phyloP scores from a whole-genome alignment of 2,329 filamentous ascomycete species.

The Cladosporium oxysporum region DNA sequence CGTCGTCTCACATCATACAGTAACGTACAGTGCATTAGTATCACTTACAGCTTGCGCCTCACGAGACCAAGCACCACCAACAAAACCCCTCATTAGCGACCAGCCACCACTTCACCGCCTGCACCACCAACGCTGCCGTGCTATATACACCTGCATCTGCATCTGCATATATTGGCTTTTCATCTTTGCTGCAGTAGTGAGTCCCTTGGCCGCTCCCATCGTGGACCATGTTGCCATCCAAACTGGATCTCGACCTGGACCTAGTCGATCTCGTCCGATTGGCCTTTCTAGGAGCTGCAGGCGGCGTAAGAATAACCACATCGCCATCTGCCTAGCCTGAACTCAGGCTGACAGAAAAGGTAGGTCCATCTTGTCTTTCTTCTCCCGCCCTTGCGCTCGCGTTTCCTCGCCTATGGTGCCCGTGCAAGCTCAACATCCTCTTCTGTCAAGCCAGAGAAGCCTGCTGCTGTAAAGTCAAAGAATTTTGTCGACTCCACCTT shows the following conservation, averaged over 20 bases:
- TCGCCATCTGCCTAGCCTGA: slow-evolving; percentile 10
- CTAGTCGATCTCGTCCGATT: slow-evolving; percentile 21
- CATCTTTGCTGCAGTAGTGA: slow-evolving; percentile 1
- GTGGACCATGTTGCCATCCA: not conserved
- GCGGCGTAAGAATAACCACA: slow-evolving; percentile 16
- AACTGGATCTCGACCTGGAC: slow-evolving; percentile 12
- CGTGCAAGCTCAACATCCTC: slow-evolving; percentile 42
- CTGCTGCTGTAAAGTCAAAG: not conserved
- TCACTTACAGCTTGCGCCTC: not conserved
- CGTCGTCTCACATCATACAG: not conserved
- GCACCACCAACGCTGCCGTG: not conserved
- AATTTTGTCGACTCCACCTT: slow-evolving; percentile 22
- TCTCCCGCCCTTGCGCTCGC: slow-evolving; percentile 52
- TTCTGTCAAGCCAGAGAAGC: slow-evolving; percentile 15
- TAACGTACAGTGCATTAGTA: not conserved
- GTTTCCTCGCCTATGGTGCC: slow-evolving; percentile 63
- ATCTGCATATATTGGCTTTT: not conserved
- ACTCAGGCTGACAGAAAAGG: slow-evolving; percentile 21
- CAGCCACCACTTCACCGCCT: not conserved
- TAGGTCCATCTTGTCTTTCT: slow-evolving; percentile 55
- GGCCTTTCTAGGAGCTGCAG: slow-evolving; percentile 21
- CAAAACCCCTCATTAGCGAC: not conserved
- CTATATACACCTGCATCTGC: not conserved
- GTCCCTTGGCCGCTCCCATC: not conserved
- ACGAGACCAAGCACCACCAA: not conserved